Evolutionary conservation across 202 grass and related monocot genomes (phyloP).

Genomic region (Digitaria exilis): DNA sequence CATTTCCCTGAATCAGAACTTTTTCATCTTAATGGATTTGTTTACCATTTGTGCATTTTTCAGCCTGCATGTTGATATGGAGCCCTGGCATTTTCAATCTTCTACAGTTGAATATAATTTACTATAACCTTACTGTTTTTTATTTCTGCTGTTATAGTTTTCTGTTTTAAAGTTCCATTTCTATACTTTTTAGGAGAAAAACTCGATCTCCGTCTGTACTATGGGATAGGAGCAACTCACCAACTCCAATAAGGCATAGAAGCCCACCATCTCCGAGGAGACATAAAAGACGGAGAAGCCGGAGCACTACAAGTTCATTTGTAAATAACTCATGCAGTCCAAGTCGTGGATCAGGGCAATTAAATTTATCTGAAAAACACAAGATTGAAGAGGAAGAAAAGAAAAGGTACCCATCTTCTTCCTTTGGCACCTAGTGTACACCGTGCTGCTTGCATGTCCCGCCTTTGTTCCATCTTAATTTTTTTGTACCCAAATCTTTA

Average conservation of each 20-base stretch:
- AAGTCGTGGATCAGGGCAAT: slow-evolving; percentile 40
- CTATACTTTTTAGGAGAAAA: slow-evolving; percentile 38
- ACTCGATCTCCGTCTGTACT: slow-evolving; percentile 42
- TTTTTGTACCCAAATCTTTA: not conserved
- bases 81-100: not conserved
- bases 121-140: not conserved
- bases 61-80: not conserved
- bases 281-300: slow-evolving; percentile 39
- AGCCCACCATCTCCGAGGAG: slow-evolving; percentile 34
- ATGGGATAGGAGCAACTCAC: slow-evolving; percentile 48
- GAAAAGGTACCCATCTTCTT: slow-evolving; percentile 36
- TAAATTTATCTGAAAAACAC: slow-evolving; percentile 39
- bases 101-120: not conserved
- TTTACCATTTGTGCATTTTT: not conserved
- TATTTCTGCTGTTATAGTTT: not conserved
- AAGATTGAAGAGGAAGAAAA: slow-evolving; percentile 50
- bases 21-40: not conserved
- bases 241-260: slow-evolving; percentile 41
- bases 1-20: not conserved
- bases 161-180: not conserved
- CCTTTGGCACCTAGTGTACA: not conserved
- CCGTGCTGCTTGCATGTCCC: not conserved
- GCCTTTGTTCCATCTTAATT: not conserved
- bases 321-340: slow-evolving; percentile 42
- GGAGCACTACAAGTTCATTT: slow-evolving; percentile 45